These are phyloP conservation scores for Rosa hybrid DNA, from an alignment of 331 rosid genomes.

Conservation along the genomic window DNA sequence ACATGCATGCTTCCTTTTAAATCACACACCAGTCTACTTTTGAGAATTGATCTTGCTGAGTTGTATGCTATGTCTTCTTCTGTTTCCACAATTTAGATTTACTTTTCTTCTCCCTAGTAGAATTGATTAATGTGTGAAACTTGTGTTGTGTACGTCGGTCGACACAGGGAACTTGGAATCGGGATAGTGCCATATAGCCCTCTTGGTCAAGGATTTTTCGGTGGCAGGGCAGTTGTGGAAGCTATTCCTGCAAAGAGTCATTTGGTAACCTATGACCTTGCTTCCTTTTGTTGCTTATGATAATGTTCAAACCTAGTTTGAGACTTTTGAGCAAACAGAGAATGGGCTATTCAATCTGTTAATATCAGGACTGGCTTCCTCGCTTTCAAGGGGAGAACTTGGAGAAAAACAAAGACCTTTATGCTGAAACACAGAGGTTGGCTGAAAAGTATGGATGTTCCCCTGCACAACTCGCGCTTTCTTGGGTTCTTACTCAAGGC, in stretches of 20 bases:
- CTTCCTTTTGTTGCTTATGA: background rate
- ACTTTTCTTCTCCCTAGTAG: background rate
- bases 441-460: conserved; percentile 53
- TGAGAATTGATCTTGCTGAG: too few species aligned
- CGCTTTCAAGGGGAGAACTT: conserved; percentile 51
- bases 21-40: too few species aligned
- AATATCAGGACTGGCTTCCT: conserved; percentile 39
- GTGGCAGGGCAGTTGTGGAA: conserved; percentile 26
- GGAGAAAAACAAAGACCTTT: conserved; percentile 52
- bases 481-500: conserved; percentile 72
- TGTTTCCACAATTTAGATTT: background rate
- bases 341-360: background rate
- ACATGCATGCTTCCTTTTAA: too few species aligned
- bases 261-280: background rate
- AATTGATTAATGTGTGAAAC: too few species aligned
- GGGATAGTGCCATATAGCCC: conserved; percentile 39
- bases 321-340: too few species aligned
- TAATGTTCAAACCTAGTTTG: too few species aligned
- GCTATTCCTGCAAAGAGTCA: conserved; percentile 2
- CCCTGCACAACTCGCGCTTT: conserved; percentile 61
- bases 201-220: conserved; percentile 33
- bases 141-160: conserved; percentile 2
- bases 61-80: too few species aligned
- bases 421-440: conserved; percentile 41
- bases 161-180: conserved; percentile 42